Base-by-base conservation (phyloP, 257 asterid species). In the Fraxinus americana region DNA sequence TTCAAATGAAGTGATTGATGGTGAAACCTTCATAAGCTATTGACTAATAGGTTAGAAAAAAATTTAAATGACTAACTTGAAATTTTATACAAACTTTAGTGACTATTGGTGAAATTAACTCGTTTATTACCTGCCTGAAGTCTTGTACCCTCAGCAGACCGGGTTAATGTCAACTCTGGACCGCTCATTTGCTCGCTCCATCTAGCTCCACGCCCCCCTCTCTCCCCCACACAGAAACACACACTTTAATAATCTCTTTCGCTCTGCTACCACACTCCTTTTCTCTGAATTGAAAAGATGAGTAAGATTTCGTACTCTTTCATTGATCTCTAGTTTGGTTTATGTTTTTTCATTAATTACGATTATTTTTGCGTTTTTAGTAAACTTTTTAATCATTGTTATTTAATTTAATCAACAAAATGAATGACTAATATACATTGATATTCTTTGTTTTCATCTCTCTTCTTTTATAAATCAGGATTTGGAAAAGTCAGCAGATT, bases 121-220 rank as follows among this genome's bases (percentile, higher is more conserved):
- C 41, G 10, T 38, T 38, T 38, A 7, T 38, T 38, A 7, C 41
- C 41, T 1, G 41, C 41, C 41, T 1, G 41, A 38, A 38, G 41
- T 38, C 41, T 2, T 7, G 41, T 4, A 5, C 39, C 39, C 39
- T 35, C 39, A 35, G 7, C 41, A 7, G 11, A 38, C 48, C 48
- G 48, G 48, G 10, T 41, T 41, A 41, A n/a, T 57, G 54, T 34
- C 43, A 5, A 41, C 12, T 67, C 70, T 74, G 87, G 81, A 77
- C 82, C 84, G 82, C 27, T 70, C 65, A 80, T 83, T 80, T 71
- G 78, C 52, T 69, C 82, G 87, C 35, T 32, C 35, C 69, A 25
- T 25, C 1, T 63, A 25, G 69, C 32, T 63, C 69, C 69, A 63
- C 69, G 34, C 68, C 12, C 69, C 39, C 0, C 39, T 5, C 8